These are phyloP conservation scores for Vitis riparia DNA, from an alignment of 164 flowering plant species.

Conservation along the genomic window DNA sequence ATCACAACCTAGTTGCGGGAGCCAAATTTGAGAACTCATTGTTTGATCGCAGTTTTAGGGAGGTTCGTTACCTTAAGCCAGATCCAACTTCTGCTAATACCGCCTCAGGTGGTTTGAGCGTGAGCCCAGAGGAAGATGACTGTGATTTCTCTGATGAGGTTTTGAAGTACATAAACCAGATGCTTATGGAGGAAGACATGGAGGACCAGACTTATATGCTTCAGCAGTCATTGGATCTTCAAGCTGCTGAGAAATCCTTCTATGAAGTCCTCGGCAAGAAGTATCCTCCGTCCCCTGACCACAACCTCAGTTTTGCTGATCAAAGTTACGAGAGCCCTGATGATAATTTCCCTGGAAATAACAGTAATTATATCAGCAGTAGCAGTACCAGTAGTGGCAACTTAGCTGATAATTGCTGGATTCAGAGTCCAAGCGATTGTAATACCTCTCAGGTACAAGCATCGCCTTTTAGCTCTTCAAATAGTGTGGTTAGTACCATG, in stretches of 20 bases:
- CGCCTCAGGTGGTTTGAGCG: constrained; percentile 9
- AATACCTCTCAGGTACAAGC: constrained; percentile 9
- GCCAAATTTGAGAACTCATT: constrained; percentile 19
- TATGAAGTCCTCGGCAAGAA: constrained; percentile 75
- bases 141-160: constrained; percentile 76
- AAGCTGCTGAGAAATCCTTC: constrained; percentile 76
- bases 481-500: constrained; percentile 20
- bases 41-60: constrained; percentile 24
- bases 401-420: constrained; percentile 21
- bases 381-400: constrained; percentile 7
- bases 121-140: constrained; percentile 50
- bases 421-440: constrained; percentile 16
- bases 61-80: constrained; percentile 18
- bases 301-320: constrained; percentile 8
- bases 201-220: constrained; percentile 75
- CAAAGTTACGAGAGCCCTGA: constrained; percentile 25
- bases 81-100: constrained; percentile 8
- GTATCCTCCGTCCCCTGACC: constrained; percentile 70
- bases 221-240: constrained; percentile 81
- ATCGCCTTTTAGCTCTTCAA: constrained; percentile 42
- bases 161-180: constrained; percentile 66
- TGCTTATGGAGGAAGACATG: constrained; percentile 94
- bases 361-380: constrained; percentile 1
- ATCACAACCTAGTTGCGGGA: constrained; percentile 17
- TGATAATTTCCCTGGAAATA: constrained; percentile 16